Evolutionary conservation across 2,329 filamentous ascomycete genomes (phyloP).

Genomic region (Fusarium armeniacum): DNA sequence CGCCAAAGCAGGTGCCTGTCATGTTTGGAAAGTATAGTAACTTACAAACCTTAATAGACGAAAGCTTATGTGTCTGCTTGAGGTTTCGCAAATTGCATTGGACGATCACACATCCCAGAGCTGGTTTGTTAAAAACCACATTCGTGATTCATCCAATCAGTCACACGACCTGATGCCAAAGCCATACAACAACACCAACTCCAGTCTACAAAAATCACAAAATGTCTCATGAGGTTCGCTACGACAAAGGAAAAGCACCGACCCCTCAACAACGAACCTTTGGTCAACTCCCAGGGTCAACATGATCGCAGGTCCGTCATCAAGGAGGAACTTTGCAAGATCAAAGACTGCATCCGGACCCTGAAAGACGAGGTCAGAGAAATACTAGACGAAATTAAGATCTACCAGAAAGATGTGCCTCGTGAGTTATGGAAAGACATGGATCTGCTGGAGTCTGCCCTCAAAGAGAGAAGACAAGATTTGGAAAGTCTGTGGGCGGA

Average conservation of each 20-base stretch:
- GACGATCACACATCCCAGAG: neutral
- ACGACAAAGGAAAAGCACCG: neutral
- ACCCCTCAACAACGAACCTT: too few species aligned
- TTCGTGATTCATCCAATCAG: neutral
- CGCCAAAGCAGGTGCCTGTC: neutral
- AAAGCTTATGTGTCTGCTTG: neutral
- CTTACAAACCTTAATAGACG: neutral
- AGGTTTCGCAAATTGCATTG: too few species aligned
- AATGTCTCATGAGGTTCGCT: neutral
- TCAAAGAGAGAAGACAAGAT: neutral
- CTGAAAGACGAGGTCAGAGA: neutral
- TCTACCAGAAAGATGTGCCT: neutral
- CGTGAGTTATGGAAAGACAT: neutral
- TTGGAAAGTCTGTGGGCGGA: neutral
- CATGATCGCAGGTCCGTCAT: neutral
- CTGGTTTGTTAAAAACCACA: neutral
- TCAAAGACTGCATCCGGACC: neutral
- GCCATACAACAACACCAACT: neutral
- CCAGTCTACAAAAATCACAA: neutral
- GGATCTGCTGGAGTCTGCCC: neutral
- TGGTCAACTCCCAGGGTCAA: accelerated
- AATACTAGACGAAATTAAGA: neutral
- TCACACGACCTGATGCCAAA: neutral
- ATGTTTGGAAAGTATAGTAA: neutral
- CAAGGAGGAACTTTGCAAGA: neutral